These are phyloP conservation scores for Candida sonorensis DNA, from an alignment of 805 yeast species.

Conservation along the genomic window DNA sequence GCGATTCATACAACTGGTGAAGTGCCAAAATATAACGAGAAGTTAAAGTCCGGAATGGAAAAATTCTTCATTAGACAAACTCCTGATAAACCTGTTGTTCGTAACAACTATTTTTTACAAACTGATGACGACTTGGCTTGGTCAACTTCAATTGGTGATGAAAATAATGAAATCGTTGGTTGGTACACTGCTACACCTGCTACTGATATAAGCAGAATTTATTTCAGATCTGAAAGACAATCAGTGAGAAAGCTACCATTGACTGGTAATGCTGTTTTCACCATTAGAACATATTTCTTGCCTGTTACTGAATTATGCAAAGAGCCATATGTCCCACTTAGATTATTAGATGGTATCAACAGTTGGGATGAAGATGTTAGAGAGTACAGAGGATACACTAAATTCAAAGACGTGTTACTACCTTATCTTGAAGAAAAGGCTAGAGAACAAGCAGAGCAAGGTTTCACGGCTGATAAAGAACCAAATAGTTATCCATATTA, in stretches of 20 bases:
- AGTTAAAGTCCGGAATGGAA: slow-evolving; percentile 58
- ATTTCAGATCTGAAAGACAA: slow-evolving; percentile 61
- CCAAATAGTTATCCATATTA: slow-evolving; percentile 38
- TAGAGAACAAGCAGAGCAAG: slow-evolving; percentile 38
- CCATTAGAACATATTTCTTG: slow-evolving; percentile 56
- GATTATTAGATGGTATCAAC: slow-evolving; percentile 50
- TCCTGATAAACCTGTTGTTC: slow-evolving; percentile 56
- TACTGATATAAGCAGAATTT: slow-evolving; percentile 36
- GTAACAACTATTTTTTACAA: slow-evolving; percentile 62
- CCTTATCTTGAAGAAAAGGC: slow-evolving; percentile 49
- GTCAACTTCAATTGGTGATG: slow-evolving; percentile 60
- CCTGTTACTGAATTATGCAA: slow-evolving; percentile 47
- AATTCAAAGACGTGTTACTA: slow-evolving; percentile 43
- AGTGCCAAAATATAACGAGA: slow-evolving; percentile 57
- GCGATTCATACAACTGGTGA: slow-evolving; percentile 61
- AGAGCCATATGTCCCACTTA: slow-evolving; percentile 56
- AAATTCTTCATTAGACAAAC: slow-evolving; percentile 52
- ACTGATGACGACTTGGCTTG: slow-evolving; percentile 57
- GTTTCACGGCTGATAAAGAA: slow-evolving; percentile 34
- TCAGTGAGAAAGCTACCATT: slow-evolving; percentile 54
- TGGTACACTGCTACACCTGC: slow-evolving; percentile 60
- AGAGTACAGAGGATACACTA: slow-evolving; percentile 52
- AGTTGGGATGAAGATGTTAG: slow-evolving; percentile 58
- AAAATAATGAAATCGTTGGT: slow-evolving; percentile 43
- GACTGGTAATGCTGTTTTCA: slow-evolving; percentile 51